Evolutionary conservation across 2,329 filamentous ascomycete genomes (phyloP).

Genomic region (Aspergillus glaucus): DNA sequence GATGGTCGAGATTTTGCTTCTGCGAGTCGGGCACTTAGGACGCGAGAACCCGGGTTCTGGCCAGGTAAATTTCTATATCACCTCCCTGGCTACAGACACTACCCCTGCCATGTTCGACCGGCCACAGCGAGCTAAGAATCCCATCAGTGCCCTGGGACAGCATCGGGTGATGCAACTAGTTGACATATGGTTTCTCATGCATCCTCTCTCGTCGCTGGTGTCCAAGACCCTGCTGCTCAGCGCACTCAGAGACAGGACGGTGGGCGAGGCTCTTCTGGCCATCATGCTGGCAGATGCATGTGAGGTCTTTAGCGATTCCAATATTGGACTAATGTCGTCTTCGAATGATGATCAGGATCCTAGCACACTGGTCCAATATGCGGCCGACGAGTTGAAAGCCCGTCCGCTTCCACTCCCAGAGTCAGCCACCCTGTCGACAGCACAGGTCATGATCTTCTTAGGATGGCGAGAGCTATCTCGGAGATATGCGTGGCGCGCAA

Average conservation of each 20-base stretch:
- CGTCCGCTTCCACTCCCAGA: too few species aligned
- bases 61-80: too few species aligned
- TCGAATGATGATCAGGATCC: not conserved
- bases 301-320: conserved; percentile 23
- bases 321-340: conserved; percentile 19
- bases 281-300: conserved; percentile 35
- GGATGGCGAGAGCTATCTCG: too few species aligned
- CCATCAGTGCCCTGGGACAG: conserved; percentile 9
- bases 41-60: too few species aligned
- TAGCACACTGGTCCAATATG: conserved; percentile 12
- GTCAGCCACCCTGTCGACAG: too few species aligned
- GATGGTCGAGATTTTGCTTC: too few species aligned
- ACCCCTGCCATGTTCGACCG: too few species aligned
- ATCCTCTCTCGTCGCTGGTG: conserved; percentile 36
- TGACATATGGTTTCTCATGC: conserved; percentile 39
- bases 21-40: too few species aligned
- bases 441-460: too few species aligned
- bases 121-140: not conserved
- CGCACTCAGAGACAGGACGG: conserved; percentile 34
- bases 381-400: too few species aligned
- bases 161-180: conserved; percentile 24
- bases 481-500: conserved; percentile 13
- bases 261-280: conserved; percentile 36
- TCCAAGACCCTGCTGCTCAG: conserved; percentile 39
- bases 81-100: too few species aligned